A percentile compares a stretch with the other conserved stretches of the same genome.
Conservation (phyloP, 768 basidiomycete species). For the Lactarius hengduanensis region DNA sequence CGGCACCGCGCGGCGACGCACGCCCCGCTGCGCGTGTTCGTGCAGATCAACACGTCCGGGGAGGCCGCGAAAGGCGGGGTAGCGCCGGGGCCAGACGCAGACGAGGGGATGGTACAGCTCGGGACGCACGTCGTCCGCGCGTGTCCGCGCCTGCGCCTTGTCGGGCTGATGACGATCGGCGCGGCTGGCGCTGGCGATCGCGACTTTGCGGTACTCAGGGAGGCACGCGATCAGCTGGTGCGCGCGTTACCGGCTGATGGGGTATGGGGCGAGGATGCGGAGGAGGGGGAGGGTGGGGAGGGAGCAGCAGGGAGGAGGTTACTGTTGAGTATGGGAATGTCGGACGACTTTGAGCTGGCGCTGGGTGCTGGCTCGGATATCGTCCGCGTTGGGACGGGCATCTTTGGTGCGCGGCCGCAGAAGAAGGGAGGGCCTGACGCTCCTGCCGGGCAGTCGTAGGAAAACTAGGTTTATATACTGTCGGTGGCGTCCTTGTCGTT, state of each 20-base stretch:
- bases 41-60: conserved; percentile 96
- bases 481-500: not conserved
- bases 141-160: conserved; percentile 74
- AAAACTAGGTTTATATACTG: not conserved
- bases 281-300: not conserved
- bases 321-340: conserved; percentile 94
- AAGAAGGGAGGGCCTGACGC: conserved; percentile 15
- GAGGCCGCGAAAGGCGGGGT: conserved; percentile 91
- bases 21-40: conserved; percentile 69
- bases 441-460: not conserved
- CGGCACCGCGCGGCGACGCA: conserved; percentile 62
- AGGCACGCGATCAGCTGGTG: conserved; percentile 60
- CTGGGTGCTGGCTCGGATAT: conserved; percentile 80
- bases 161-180: conserved; percentile 97
- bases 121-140: conserved; percentile 65
- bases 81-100: not conserved
- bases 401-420: conserved; percentile 25
- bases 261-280: conserved; percentile 29
- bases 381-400: conserved; percentile 88
- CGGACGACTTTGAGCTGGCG: conserved; percentile 88
- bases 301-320: conserved; percentile 52
- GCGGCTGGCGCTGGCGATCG: conserved; percentile 56
- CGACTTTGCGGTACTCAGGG: conserved; percentile 73
- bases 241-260: conserved; percentile 39
- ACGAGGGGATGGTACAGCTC: conserved; percentile 50